Base-by-base conservation (phyloP, 2,329 filamentous ascomycete genomes). In the Laburnicola sp. region DNA sequence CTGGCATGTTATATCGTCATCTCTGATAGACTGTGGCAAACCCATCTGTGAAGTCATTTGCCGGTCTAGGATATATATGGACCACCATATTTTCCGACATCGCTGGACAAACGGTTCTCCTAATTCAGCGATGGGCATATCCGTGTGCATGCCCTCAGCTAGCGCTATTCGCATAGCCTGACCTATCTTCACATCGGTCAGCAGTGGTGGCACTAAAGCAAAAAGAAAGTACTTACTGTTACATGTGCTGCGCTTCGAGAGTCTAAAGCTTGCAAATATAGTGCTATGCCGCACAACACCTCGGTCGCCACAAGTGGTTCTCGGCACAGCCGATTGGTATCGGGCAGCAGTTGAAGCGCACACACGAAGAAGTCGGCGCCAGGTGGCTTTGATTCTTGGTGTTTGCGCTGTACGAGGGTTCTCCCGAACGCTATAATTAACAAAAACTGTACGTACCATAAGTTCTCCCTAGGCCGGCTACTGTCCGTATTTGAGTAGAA, bases 301-400 rank as follows among this genome's bases (percentile, higher is more conserved):
- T 83, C 80, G 0, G 76, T 76, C 0, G 78, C 73, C 10, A 75
- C 62, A 1, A 80, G 63, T 0, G 80, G 75, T 21, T 80, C 72
- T 16, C 69, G 66, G 26, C 71, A 79, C 59, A 68, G 53, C 69
- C 75, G 62, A 63, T 76, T 51, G 59, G 74, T 59, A 43, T 76
- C 52, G 66, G 82, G 63, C 78, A 86, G 66, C 76, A 80, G 65
- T 59, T 84, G 58, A 71, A 79, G 54, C 76, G 85, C 59, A 67
- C 90, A 63, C 86, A 89, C 61, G 83, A 86, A 63, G 76, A 78
- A 53, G 83, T 96, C 77, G 0, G 74, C 72, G 0, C 80, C 80
- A 0, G 78, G 74, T 0, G 80, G 80, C 2, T 67, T 52, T 9
- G 56, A 55, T 50, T 45, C 44, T 6, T 57, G 56, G 30, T 59